Evolutionary conservation across 148 eudicot genomes (phyloP), one percentile per base, ranked within the genome.

Genomic region (Nepenthes mirabilis): DNA sequence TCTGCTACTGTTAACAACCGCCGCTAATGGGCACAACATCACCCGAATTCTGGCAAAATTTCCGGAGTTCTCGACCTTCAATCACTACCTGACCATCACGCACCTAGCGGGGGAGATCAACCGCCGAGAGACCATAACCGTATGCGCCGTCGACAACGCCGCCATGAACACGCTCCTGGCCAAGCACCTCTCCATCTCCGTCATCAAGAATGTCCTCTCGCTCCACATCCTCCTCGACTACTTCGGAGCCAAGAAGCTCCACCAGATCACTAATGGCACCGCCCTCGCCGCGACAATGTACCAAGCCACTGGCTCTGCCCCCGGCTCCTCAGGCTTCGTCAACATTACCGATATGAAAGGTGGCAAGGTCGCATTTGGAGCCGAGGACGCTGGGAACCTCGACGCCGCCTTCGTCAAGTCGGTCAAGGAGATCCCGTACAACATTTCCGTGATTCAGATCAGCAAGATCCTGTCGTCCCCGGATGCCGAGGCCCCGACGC

Each of bases 61-160:
- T 73, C 95, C 96, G 0, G 82, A 84, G 11, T 74, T 80, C 70
- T 93, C 98, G 14, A 77, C 89, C 48, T 93, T 93, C 80, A 93
- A 82, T 82, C 96, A 83, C 69, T 93, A 93, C 91, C 83, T 93
- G 33, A 79, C 95, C 37, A 34, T 58, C 33, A 93, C 98, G 6
- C 96, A 88, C 74, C 91, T 93, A 62, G 95, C 98, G n/a, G 61
- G 72, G 37, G 98, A 93, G 9, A 93, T 88, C 61, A 88, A 88
- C 80, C 54, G 35, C 73, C 88, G 85, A 1, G 45, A 74, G 32
- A 93, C 98, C 36, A 86, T 93, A 69, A 93, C 98, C 63, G 91
- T 93, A 49, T 80, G 87, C 68, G 96, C 91, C 43, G 79, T 88
- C 68, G 87, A 88, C 75, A 93, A 93, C 56, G 69, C 82, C 69